Evolutionary conservation across 768 basidiomycete genomes (phyloP).

Genomic region (Kwoniella sp.): DNA sequence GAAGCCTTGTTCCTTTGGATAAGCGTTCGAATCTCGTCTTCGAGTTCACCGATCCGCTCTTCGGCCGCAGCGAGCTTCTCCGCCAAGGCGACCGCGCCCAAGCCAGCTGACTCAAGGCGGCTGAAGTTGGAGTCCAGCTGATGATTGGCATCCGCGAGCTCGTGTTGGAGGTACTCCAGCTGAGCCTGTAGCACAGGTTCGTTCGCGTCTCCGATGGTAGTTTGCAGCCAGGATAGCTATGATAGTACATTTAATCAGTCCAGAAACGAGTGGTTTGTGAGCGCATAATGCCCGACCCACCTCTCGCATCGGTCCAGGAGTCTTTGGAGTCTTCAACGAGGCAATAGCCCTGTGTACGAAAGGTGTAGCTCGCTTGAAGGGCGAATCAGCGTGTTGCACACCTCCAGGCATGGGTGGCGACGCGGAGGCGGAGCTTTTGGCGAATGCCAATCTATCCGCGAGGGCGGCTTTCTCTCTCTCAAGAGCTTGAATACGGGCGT

Average conservation of each 20-base stretch:
- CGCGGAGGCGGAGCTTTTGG: background rate
- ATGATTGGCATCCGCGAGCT: slow-evolving; percentile 43
- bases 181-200: slow-evolving; percentile 45
- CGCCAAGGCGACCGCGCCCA: slow-evolving; percentile 43
- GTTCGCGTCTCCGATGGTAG: slow-evolving; percentile 40
- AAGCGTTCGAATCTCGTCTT: slow-evolving; percentile 42
- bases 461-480: slow-evolving; percentile 50
- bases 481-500: slow-evolving; percentile 42
- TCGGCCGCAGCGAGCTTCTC: slow-evolving; percentile 46
- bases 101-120: slow-evolving; percentile 51
- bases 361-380: slow-evolving; percentile 36
- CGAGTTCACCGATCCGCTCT: slow-evolving; percentile 43
- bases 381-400: slow-evolving; percentile 34
- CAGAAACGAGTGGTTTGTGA: slow-evolving; percentile 8
- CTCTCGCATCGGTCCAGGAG: slow-evolving; percentile 47
- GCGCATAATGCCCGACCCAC: slow-evolving; percentile 23
- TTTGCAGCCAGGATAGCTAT: slow-evolving; percentile 51
- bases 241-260: slow-evolving; percentile 1
- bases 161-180: slow-evolving; percentile 44
- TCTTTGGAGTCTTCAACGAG: slow-evolving; percentile 42
- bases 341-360: slow-evolving; percentile 43
- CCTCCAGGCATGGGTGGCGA: slow-evolving; percentile 3
- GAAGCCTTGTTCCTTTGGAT: slow-evolving; percentile 41
- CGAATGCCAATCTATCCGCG: slow-evolving; percentile 29
- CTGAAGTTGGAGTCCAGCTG: slow-evolving; percentile 52